Base-by-base conservation (phyloP, 202 grass and related monocot species). In the Schoenoplectus tabernaemontani region DNA sequence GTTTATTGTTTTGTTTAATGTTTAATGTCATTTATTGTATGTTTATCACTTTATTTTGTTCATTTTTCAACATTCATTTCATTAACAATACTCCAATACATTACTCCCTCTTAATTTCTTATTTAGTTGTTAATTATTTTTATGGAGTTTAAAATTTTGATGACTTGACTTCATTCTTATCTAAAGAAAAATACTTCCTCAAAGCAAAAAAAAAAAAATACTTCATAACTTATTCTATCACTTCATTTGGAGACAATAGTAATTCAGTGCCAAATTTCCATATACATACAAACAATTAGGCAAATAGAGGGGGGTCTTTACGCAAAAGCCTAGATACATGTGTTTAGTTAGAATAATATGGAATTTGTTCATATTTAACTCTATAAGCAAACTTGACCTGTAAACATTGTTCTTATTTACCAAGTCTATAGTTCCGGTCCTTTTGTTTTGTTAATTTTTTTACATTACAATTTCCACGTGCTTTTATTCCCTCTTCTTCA, bases 371-470 rank as follows among this genome's bases (percentile, higher is more conserved):
- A 13, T 10, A 53, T n/a, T 74, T 12, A 54, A 54, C 22, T 34
- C 2, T 0, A 7, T 19, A 10, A 7, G 13, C 26, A 53, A 34
- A 8, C 15, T 74, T 51, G 70, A 74, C 70, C 26, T 3, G 13
- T 36, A n/a, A 54, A 36, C 70, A 1, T n/a, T 32, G 5, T n/a
- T 34, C 7, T 74, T 54, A 26, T 74, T n/a, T 74, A 53, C 46
- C 6, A 28, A 53, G 44, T 54, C 70, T 73, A 4, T 26, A 34
- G 24, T 54, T 74, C 46, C 70, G 34, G 70, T 34, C 70, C 13
- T 73, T 66, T 74, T 74, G 70, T 54, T n/a, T 73, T 51, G 22
- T 51, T 73, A 73, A 3, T 53, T 53, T 24, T 74, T 53, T 74
- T 74, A 74, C 16, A 74, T 23, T 61, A 15, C 16, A 15, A 17